Conservation (phyloP, 106 monocot genomes). For the Dioscorea dumetorum region DNA sequence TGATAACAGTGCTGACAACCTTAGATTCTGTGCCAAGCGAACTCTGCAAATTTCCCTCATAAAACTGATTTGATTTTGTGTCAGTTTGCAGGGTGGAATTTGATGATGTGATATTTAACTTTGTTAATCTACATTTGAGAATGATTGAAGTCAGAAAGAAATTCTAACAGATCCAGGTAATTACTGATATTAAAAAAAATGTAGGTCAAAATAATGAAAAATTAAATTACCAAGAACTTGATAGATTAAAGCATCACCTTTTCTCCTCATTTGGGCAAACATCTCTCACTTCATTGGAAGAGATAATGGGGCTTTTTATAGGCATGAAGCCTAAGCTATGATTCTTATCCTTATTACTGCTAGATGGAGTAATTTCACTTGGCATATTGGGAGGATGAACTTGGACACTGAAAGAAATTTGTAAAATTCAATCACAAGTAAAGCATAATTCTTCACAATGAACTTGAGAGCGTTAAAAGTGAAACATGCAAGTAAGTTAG, state of each 20-base stretch:
- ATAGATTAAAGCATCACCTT: conserved; percentile 7
- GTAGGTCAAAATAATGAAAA: no score
- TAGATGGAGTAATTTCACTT: conserved; percentile 5
- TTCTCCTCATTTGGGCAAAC: conserved; percentile 21
- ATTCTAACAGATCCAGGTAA: no score
- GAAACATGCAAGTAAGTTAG: no score
- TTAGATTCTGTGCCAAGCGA: conserved; percentile 18
- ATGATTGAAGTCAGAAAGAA: not conserved
- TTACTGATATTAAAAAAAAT: no score
- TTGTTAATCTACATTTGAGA: conserved; percentile 13
- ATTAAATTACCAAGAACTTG: conserved; percentile 20
- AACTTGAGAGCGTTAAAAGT: no score
- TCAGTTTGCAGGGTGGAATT: conserved; percentile 21
- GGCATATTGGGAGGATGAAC: conserved; percentile 12
- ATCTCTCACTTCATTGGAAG: conserved; percentile 12
- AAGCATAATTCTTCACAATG: no score
- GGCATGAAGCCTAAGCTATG: conserved; percentile 4
- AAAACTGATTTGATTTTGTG: conserved; percentile 15
- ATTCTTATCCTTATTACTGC: conserved; percentile 10
- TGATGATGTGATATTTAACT: conserved; percentile 17
- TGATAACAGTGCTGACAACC: conserved; percentile 3
- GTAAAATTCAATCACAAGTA: no score
- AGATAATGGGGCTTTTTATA: conserved; percentile 3
- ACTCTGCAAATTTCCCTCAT: conserved; percentile 17
- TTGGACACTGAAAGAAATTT: conserved; percentile 16